Evolutionary conservation across 139 green algal genomes (phyloP).

Genomic region (Pycnococcus provasolii): DNA sequence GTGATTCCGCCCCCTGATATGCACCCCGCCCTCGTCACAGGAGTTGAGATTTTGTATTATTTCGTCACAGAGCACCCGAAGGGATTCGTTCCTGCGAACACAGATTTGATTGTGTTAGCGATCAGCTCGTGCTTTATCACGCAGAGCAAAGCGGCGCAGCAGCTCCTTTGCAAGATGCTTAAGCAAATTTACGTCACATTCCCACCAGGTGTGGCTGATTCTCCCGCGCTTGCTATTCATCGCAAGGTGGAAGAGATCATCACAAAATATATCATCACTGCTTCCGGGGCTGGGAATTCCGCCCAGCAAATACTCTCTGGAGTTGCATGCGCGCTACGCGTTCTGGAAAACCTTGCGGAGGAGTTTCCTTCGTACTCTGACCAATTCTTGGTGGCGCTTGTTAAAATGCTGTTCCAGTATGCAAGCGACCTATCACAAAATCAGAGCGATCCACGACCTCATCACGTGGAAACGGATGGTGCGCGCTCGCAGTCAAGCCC

Average conservation of each 20-base stretch:
- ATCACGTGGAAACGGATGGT: too few species aligned
- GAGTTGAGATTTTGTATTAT: neutral
- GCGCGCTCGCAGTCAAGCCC: too few species aligned
- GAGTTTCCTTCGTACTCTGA: neutral
- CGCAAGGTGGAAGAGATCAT: too few species aligned
- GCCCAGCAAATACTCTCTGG: too few species aligned
- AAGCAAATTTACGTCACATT: slow-evolving; percentile 5
- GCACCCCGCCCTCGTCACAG: neutral
- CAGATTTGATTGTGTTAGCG: slow-evolving; percentile 31
- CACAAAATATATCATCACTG: too few species aligned
- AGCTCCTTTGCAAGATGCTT: slow-evolving; percentile 32
- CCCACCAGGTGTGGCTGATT: slow-evolving; percentile 1
- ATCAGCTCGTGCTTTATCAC: slow-evolving; percentile 40
- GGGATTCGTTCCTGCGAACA: slow-evolving; percentile 31
- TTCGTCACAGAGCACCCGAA: neutral
- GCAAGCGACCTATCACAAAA: too few species aligned
- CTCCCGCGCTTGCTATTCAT: neutral
- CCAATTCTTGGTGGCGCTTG: slow-evolving; percentile 42
- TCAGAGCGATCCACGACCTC: too few species aligned
- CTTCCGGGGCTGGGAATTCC: too few species aligned
- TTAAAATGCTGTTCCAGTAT: slow-evolving; percentile 40
- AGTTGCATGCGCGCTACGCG: too few species aligned
- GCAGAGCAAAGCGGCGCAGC: slow-evolving; percentile 20
- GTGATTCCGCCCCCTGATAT: neutral
- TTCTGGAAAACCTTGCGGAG: too few species aligned